Evolutionary conservation across 2,329 filamentous ascomycete genomes (phyloP), one percentile per base, ranked within the genome.

Genomic region (Emmonsia crescens): DNA sequence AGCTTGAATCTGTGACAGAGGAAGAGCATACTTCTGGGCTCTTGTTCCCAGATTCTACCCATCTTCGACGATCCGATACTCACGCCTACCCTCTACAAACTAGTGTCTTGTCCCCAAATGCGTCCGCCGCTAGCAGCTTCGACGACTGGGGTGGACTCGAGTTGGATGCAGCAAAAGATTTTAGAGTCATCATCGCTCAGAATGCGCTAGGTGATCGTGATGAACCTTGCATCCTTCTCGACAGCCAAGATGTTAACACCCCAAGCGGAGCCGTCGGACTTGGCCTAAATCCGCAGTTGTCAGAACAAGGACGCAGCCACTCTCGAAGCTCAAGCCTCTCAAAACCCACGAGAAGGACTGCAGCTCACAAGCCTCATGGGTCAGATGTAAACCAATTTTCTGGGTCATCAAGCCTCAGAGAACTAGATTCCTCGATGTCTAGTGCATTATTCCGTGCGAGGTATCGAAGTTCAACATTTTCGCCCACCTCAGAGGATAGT

Each of bases 1-100:
- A 74, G 36, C 73, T 78, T 24, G 78, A 80, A 65, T 80, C 78
- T 29, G 75, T 78, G 29, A 79, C 77, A 1, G 78, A 80, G 64
- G 78, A 80, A 65, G 76, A 78, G 64, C 77, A 80, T 65, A 80
- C 77, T 5, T 77, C 77, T 54, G 75, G 76, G 46, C 72, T 80
- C 54, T 69, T 80, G 60, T 80, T 78, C 64, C 78, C 78, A 40
- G 77, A 78, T 68, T 72, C 73, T 48, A 77, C 71, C 62, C 69
- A 75, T 16, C 75, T 76, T 60, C 73, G 74, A 61, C 74, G 71
- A 42, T 77, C 75, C 51, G 72, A 74, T 66, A 72, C 69, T 56
- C 72, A 75, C 65, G 72, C 72, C n/a, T 76, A 73, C 63, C 74
- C 74, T 62, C 69, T 76, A 24, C 76, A 75, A 65, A 73, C 75